Evolutionary conservation across 805 yeast genomes (phyloP), one percentile per base, ranked within the genome.

Genomic region (Candida chilensis): DNA sequence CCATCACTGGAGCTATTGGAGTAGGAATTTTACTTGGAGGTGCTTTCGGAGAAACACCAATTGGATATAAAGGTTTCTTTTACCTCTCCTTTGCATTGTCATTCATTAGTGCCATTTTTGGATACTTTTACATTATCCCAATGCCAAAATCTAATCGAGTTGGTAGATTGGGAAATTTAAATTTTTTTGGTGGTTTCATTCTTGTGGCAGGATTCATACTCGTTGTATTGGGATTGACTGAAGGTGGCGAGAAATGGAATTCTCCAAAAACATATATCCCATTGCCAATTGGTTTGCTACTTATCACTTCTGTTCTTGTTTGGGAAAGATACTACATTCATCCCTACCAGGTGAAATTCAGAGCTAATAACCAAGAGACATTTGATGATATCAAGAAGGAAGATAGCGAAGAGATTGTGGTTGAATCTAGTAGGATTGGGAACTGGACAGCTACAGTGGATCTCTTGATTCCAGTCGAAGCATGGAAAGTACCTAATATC

Each of bases 241-340:
- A 64, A 37, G 70, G 67, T 15, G 71, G 71, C 16, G 53, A 50
- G 5, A 42, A 45, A 1, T 67, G 73, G 72, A 45, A 46, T 3
- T 32, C 48, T 2, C 61, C 71, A 1, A 41, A 47, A 12, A 59
- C 62, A 1, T 64, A 64, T 35, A 64, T 62, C 11, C 55, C 71
- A 0, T 34, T 67, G 1, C 44, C 57, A 2, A 33, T 67, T 30
- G 72, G 71, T 1, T 29, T 55, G 9, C 15, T 58, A 3, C 30
- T 56, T n/a, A 28, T 60, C 3, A 12, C 47, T 5, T 18, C 30
- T 4, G 50, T 45, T 24, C 38, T 53, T 17, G 14, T 47, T 4
- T 57, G 47, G 42, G 72, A 65, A 39, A 34, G 38, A 7, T 37
- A 33, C 10, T 41, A 37, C 31, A 36, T 42, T 21, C 39, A 35